These are phyloP conservation scores for Aspergillus persii DNA, from an alignment of 2,329 filamentous ascomycete species.

Conservation along the genomic window DNA sequence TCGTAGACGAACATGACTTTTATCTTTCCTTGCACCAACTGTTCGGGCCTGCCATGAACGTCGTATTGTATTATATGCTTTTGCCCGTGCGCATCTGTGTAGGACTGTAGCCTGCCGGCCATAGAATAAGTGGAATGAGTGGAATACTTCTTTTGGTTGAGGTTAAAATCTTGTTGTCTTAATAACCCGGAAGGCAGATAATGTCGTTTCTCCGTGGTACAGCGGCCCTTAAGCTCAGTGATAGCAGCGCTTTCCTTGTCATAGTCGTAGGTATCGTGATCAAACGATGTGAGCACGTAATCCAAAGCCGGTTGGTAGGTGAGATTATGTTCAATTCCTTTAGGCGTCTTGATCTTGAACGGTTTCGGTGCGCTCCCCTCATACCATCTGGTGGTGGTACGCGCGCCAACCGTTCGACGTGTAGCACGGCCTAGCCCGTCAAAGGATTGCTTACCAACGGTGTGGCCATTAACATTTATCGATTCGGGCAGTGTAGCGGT, in stretches of 20 bases:
- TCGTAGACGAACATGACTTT: not conserved
- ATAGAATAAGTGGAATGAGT: too few species aligned
- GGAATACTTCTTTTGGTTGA: too few species aligned
- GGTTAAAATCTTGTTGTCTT: not conserved
- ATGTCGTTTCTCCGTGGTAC: too few species aligned
- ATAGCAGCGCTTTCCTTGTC: not conserved
- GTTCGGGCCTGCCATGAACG: not conserved
- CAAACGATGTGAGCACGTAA: not conserved
- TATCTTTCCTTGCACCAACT: not conserved
- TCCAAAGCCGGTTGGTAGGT: not conserved
- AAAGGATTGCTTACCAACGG: not conserved
- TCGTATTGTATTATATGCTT: constrained; percentile 6
- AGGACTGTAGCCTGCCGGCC: constrained; percentile 5
- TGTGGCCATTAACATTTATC: not conserved
- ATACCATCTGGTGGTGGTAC: not conserved
- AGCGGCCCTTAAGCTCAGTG: too few species aligned
- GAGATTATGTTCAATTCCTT: not conserved
- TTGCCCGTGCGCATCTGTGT: constrained; percentile 11
- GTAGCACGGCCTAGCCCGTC: not conserved
- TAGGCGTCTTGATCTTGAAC: not conserved
- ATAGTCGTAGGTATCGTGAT: not conserved
- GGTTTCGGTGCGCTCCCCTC: not conserved
- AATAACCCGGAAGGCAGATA: not conserved
- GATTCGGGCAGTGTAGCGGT: not conserved
- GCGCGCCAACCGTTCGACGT: constrained; percentile 1